Base-by-base conservation (phyloP, 2,329 filamentous ascomycete genomes). In the Reticulascus tulasneorum region DNA sequence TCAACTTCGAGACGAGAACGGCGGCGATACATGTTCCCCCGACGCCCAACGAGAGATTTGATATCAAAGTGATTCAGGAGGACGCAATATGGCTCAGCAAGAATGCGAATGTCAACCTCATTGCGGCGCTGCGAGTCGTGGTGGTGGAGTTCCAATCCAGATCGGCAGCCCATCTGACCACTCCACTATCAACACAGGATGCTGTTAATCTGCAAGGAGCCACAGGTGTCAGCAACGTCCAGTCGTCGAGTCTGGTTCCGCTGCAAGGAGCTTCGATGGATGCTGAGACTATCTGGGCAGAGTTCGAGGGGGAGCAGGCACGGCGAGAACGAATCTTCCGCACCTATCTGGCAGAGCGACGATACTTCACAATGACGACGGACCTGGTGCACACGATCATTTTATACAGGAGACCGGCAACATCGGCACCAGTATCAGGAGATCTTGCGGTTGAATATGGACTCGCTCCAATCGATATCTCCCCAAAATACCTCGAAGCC, bases 51-150 rank as follows among this genome's bases (percentile, higher is more conserved):
- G 74, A 77, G 25, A 76, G 77, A 38, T 86, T 84, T 55, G 79
- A 90, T 53, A 70, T 95, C 47, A 79, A 84, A 24, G 69, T 84
- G 53, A 79, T 97, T 57, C 95, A 94, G 64, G 77, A 79, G 29
- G 90, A 97, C 66, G 77, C 88, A 22, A 58, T 84, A 48, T 97
- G 90, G 89, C 68, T 98, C 44, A 90, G 87, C 60, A 79, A 84
- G 51, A 79, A 83, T 53, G 79, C 82, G 33, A 73, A 77, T 28
- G 79, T 96, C 47, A 88, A 93, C 58, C 82, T 96, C 58, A 69
- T 93, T 27, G 78, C 83, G 10, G 89, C 91, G 18, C 69, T 98
- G 51, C 79, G 93, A 41, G 71, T 94, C 27, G 82, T 82, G 4
- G 67, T 94, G 7, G 64, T 93, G 29, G 93, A 97, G 70, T 86